Percentiles rank a stretch among this genome's conserved stretches.
Evolutionary conservation across 2,329 filamentous ascomycete species (phyloP).

Genomic region (Magnaporthiopsis incrustans): DNA sequence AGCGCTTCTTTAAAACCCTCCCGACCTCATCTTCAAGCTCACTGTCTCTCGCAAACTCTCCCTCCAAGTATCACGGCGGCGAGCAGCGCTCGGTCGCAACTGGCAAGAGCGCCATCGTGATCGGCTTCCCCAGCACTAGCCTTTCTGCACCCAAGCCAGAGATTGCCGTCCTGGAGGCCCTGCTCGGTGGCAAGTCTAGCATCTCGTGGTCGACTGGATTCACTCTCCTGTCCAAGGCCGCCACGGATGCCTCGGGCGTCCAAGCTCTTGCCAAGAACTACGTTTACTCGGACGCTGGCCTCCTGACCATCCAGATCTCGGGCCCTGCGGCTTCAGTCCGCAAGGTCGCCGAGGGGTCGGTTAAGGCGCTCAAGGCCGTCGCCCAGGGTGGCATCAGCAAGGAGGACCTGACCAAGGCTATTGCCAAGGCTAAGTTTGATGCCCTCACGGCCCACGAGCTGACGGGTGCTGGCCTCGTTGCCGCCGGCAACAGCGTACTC

Average conservation of each 20-base stretch:
- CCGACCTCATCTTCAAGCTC: conserved; percentile 45
- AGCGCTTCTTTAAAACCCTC: conserved; percentile 78
- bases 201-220: conserved; percentile 97
- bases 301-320: conserved; percentile 73
- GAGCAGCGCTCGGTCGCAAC: conserved; percentile 81
- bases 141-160: conserved; percentile 80
- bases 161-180: conserved; percentile 74
- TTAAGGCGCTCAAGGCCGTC: conserved; percentile 75
- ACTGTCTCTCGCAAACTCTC: conserved; percentile 47
- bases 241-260: conserved; percentile 56
- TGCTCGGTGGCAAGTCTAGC: conserved; percentile 81
- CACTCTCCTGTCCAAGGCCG: conserved; percentile 77
- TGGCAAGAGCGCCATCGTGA: conserved; percentile 72
- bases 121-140: conserved; percentile 89
- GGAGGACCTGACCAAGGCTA: conserved; percentile 86
- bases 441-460: conserved; percentile 76
- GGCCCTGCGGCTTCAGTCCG: conserved; percentile 68
- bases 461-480: conserved; percentile 67
- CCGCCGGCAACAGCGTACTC: conserved; percentile 77
- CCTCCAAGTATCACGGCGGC: conserved; percentile 86
- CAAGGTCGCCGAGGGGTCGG: conserved; percentile 65
- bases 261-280: conserved; percentile 67
- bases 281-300: conserved; percentile 88
- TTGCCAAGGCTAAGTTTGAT: conserved; percentile 88
- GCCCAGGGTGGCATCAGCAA: conserved; percentile 66